These are phyloP conservation scores for Anthracocystis setariae DNA, from an alignment of 1,284 basidiomycete genomes.

Conservation along the genomic window DNA sequence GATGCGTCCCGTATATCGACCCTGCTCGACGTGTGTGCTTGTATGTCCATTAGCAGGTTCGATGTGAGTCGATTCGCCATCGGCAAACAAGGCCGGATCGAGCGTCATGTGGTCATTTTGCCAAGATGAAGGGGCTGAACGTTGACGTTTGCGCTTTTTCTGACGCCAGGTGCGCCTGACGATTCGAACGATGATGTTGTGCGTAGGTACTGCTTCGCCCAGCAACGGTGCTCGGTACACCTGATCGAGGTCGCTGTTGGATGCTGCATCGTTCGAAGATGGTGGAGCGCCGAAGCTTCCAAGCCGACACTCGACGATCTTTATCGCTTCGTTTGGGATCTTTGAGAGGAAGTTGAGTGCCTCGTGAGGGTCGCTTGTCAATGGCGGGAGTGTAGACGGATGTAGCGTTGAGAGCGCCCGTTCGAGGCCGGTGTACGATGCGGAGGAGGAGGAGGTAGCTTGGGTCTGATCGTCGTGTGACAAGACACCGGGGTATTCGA, in stretches of 20 bases:
- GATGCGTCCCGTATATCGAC: slow-evolving; percentile 50
- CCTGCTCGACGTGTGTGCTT: neutral
- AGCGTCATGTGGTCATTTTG: slow-evolving; percentile 6
- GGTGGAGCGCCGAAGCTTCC: slow-evolving; percentile 8
- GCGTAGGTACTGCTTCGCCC: slow-evolving; percentile 41
- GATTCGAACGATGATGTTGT: slow-evolving; percentile 51
- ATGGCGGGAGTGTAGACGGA: slow-evolving; percentile 34
- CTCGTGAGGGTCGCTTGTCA: slow-evolving; percentile 36
- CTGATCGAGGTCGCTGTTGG: slow-evolving; percentile 4
- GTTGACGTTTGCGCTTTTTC: slow-evolving; percentile 33
- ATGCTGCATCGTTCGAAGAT: neutral
- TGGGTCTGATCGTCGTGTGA: slow-evolving; percentile 3
- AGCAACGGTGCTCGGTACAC: slow-evolving; percentile 42
- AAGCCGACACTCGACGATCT: slow-evolving; percentile 56
- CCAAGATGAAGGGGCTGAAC: neutral
- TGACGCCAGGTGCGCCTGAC: slow-evolving; percentile 50
- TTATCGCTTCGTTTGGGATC: slow-evolving; percentile 34
- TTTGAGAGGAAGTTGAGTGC: slow-evolving; percentile 51
- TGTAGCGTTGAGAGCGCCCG: slow-evolving; percentile 54
- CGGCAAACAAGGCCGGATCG: slow-evolving; percentile 27
- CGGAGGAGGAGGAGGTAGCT: slow-evolving; percentile 1
- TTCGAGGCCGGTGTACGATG: slow-evolving; percentile 25
- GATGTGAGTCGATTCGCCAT: neutral
- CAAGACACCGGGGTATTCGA: slow-evolving; percentile 62
- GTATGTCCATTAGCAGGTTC: neutral